Evolutionary conservation across 2,329 filamentous ascomycete species (phyloP).

Genomic region (Harringtonia aguacate): DNA sequence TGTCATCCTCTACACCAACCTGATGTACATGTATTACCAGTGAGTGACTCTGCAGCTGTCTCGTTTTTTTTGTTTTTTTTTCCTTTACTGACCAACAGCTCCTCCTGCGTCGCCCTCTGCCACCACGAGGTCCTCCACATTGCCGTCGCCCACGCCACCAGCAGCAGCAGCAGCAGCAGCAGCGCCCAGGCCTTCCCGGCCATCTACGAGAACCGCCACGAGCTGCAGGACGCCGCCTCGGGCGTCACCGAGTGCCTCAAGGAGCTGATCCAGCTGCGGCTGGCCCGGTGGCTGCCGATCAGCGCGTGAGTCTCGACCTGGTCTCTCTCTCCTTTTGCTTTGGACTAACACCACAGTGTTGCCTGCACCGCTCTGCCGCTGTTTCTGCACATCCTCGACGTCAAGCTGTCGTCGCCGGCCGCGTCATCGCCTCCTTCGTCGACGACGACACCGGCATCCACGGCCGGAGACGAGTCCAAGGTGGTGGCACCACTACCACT

Average conservation of each 20-base stretch:
- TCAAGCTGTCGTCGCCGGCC: constrained; percentile 7
- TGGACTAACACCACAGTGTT: constrained; percentile 3
- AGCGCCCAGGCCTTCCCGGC: not conserved
- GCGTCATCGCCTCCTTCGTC: not conserved
- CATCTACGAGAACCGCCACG: constrained; percentile 10
- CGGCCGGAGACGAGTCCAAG: too few relatives aligned
- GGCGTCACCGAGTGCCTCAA: constrained; percentile 12
- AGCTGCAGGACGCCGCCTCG: constrained; percentile 10
- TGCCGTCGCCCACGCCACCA: constrained; percentile 27
- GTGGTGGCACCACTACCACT: too few relatives aligned
- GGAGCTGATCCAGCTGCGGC: constrained; percentile 12
- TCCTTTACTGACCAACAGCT: constrained; percentile 1
- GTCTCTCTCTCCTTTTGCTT: not conserved
- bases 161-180: constrained; percentile 14
- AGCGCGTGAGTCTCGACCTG: constrained; percentile 4
- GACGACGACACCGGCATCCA: too few relatives aligned
- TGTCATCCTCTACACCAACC: constrained; percentile 12
- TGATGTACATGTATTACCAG: constrained; percentile 14
- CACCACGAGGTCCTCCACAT: constrained; percentile 19
- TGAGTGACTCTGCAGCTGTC: not conserved
- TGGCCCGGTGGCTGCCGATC: constrained; percentile 12
- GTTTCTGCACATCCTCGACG: constrained; percentile 12
- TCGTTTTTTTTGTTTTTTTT: not conserved
- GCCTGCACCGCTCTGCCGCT: constrained; percentile 12
- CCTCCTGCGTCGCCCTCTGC: constrained; percentile 11